Evolutionary conservation across 352 stramenopile genomes (phyloP).

Genomic region (Phytophthora multivora): DNA sequence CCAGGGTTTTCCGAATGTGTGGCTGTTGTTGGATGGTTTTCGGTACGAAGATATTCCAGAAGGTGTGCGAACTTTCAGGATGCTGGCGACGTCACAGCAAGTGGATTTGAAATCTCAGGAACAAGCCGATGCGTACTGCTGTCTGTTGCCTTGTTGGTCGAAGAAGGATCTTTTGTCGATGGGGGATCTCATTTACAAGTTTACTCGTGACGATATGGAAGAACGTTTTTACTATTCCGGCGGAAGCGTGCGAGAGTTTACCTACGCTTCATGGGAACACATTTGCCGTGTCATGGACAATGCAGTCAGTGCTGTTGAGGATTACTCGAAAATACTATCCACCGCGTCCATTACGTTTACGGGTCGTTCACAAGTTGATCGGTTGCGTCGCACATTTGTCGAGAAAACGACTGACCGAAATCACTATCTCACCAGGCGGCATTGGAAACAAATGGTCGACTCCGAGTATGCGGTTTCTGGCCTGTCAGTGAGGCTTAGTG

Average conservation of each 20-base stretch:
- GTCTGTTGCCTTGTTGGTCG: constrained; percentile 14
- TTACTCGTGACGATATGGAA: neutral
- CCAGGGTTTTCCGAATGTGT: neutral
- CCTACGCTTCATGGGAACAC: neutral
- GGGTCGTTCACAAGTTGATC: constrained; percentile 15
- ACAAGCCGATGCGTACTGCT: constrained; percentile 8
- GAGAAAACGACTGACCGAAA: neutral
- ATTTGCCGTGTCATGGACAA: neutral
- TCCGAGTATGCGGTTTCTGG: constrained; percentile 15
- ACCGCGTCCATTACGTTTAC: neutral
- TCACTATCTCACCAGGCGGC: neutral
- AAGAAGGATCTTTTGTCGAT: constrained; percentile 8
- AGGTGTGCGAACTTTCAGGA: constrained; percentile 9
- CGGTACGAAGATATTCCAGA: neutral
- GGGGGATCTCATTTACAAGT: neutral
- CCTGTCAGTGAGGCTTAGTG: constrained; percentile 4
- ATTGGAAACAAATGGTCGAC: constrained; percentile 21
- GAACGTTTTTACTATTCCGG: constrained; percentile 17
- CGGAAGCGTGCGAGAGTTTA: constrained; percentile 21
- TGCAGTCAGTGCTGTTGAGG: neutral
- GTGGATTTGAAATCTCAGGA: constrained; percentile 20
- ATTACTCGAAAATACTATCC: constrained; percentile 3
- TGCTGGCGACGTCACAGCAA: constrained; percentile 31
- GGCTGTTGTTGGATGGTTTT: neutral
- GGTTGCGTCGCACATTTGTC: constrained; percentile 17